phyloP scores from a whole-genome alignment of 257 asterid genomes.

The Nicotiana paniculata region DNA sequence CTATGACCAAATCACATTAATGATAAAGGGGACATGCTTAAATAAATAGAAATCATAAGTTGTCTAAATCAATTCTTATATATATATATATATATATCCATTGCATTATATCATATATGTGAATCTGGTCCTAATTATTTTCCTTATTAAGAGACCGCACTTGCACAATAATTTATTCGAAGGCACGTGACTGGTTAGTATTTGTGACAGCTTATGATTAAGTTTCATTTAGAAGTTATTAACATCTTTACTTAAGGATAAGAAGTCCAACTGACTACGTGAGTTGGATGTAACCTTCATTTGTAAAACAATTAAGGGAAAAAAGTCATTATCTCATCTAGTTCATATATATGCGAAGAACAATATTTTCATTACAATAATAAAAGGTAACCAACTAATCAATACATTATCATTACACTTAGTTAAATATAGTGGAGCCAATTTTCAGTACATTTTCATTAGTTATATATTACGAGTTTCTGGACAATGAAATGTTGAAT shows the following conservation, averaged over 20 bases:
- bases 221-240: not conserved
- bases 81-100: not conserved
- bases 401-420: no score
- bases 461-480: no score
- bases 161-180: not conserved
- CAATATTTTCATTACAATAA: no score
- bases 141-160: not conserved
- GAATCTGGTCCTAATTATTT: constrained; percentile 9
- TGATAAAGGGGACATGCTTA: constrained; percentile 24
- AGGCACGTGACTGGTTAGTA: constrained; percentile 3
- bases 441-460: no score
- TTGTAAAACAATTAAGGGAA: no score
- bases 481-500: no score
- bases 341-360: no score
- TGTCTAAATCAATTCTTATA: not conserved
- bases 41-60: constrained; percentile 9
- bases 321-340: no score
- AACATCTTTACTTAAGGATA: not conserved
- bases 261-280: not conserved
- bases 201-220: not conserved
- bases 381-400: no score
- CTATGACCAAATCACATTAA: not conserved
- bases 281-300: no score
- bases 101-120: not conserved
- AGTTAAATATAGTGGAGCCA: no score